Percentiles rank a stretch among this genome's conserved stretches.
Evolutionary conservation across 2,329 filamentous ascomycete genomes (phyloP).

Genomic region (Cadophora luteo-olivacea): DNA sequence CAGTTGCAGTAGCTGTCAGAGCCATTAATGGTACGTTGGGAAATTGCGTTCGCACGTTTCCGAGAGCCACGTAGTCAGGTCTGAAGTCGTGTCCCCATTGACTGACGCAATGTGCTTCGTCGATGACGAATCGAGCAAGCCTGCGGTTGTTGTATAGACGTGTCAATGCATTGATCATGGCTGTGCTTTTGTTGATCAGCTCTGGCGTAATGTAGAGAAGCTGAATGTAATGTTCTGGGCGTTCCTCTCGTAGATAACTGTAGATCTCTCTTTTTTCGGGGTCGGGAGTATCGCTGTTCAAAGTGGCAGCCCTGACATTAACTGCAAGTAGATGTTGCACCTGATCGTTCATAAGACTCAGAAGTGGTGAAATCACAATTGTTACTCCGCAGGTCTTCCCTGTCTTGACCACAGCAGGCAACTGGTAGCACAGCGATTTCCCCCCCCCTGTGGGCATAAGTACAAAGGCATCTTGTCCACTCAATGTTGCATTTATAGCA

Average conservation of each 20-base stretch:
- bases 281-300: conserved; percentile 77
- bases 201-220: conserved; percentile 96
- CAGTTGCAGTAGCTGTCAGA: conserved; percentile 91
- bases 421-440: conserved; percentile 95
- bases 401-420: conserved; percentile 82
- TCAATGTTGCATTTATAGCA: conserved; percentile 91
- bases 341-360: conserved; percentile 98
- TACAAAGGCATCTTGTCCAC: conserved; percentile 89
- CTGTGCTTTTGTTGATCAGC: conserved; percentile 85
- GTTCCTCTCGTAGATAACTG: conserved; percentile 62
- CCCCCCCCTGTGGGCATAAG: conserved; percentile 98
- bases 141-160: conserved; percentile 72
- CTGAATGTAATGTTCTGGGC: conserved; percentile 80
- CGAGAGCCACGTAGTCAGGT: conserved; percentile 90
- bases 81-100: conserved; percentile 99
- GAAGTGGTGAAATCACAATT: conserved; percentile 89
- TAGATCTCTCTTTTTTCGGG: conserved; percentile 72
- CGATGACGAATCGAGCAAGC: conserved; percentile 91
- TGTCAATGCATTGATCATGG: conserved; percentile 70
- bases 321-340: conserved; percentile 80
- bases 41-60: conserved; percentile 74
- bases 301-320: conserved; percentile 78
- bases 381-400: conserved; percentile 88
- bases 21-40: conserved; percentile 89
- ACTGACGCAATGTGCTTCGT: conserved; percentile 99